Conservation (phyloP, 805 yeast genomes). For the Tetrapisispora fleetii region DNA sequence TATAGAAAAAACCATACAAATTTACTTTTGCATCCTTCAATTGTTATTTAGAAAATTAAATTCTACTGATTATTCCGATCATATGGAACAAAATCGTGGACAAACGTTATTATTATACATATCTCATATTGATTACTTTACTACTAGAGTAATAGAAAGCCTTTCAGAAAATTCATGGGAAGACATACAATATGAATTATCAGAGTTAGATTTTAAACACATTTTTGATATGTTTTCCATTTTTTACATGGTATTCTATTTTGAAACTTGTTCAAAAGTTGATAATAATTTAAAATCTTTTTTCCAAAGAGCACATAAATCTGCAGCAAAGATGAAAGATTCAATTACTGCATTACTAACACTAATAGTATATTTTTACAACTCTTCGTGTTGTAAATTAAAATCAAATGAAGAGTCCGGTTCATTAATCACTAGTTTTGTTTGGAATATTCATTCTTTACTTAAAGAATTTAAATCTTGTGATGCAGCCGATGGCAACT, state of each 20-base stretch:
- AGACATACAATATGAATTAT: background rate
- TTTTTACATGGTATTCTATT: constrained; percentile 40
- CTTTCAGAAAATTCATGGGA: constrained; percentile 30
- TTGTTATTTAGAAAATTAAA: constrained; percentile 34
- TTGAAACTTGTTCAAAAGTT: constrained; percentile 40
- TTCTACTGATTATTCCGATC: constrained; percentile 17
- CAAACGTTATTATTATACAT: constrained; percentile 33
- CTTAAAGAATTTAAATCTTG: constrained; percentile 66
- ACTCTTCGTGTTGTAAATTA: background rate
- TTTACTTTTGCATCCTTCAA: constrained; percentile 43
- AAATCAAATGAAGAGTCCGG: constrained; percentile 3
- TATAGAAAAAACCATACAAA: constrained; percentile 32
- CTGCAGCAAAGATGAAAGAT: constrained; percentile 40
- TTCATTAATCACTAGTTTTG: constrained; percentile 21
- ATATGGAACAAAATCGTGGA: constrained; percentile 30
- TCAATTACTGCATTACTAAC: constrained; percentile 30
- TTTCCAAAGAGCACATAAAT: constrained; percentile 32
- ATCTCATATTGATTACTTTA: constrained; percentile 41
- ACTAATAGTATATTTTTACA: constrained; percentile 9
- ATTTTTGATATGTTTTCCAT: constrained; percentile 30
- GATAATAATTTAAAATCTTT: constrained; percentile 35
- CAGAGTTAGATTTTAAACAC: constrained; percentile 7
- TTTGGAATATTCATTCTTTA: constrained; percentile 60
- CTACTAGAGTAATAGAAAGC: constrained; percentile 30
- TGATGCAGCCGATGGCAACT: constrained; percentile 49